Percentiles rank a stretch among this genome's conserved stretches.
phyloP scores from a whole-genome alignment of 1,284 basidiomycete species.

The Ceratobasidium sp. region DNA sequence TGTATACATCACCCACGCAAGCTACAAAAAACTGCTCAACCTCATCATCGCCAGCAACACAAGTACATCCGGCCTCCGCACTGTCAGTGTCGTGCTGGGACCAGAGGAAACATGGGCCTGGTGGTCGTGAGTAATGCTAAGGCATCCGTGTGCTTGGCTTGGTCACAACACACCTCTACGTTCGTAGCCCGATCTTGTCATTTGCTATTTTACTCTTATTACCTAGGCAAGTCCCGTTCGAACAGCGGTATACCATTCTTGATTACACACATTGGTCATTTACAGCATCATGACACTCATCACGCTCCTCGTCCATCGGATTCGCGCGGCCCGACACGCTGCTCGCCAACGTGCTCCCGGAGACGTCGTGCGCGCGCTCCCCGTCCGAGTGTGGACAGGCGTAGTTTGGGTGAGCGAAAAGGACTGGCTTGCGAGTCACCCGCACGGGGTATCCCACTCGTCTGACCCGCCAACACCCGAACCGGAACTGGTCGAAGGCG shows the following conservation, averaged over 20 bases:
- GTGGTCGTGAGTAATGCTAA: slow-evolving; percentile 40
- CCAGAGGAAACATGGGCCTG: slow-evolving; percentile 45
- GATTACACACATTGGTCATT: background rate
- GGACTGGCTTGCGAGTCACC: slow-evolving; percentile 40
- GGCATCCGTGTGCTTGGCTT: slow-evolving; percentile 9
- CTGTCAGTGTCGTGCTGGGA: slow-evolving; percentile 41
- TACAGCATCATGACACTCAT: slow-evolving; percentile 48
- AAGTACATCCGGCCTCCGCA: slow-evolving; percentile 43
- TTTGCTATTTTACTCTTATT: slow-evolving; percentile 49
- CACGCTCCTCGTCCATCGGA: slow-evolving; percentile 49
- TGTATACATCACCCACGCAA: slow-evolving; percentile 45
- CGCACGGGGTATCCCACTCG: background rate
- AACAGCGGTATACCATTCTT: too few species aligned
- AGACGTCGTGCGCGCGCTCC: slow-evolving; percentile 49
- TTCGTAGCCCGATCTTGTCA: slow-evolving; percentile 43
- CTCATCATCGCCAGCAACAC: slow-evolving; percentile 43
- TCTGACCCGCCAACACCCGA: background rate
- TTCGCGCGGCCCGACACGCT: slow-evolving; percentile 46
- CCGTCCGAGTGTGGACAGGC: slow-evolving; percentile 49
- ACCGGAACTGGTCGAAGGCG: background rate
- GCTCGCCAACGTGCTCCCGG: slow-evolving; percentile 49
- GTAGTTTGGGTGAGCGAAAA: slow-evolving; percentile 45
- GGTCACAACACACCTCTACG: slow-evolving; percentile 36
- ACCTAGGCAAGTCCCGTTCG: slow-evolving; percentile 46
- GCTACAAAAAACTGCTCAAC: slow-evolving; percentile 43